These are phyloP conservation scores for Globisporangium nagaii DNA, from an alignment of 352 stramenopile genomes.

Conservation along the genomic window DNA sequence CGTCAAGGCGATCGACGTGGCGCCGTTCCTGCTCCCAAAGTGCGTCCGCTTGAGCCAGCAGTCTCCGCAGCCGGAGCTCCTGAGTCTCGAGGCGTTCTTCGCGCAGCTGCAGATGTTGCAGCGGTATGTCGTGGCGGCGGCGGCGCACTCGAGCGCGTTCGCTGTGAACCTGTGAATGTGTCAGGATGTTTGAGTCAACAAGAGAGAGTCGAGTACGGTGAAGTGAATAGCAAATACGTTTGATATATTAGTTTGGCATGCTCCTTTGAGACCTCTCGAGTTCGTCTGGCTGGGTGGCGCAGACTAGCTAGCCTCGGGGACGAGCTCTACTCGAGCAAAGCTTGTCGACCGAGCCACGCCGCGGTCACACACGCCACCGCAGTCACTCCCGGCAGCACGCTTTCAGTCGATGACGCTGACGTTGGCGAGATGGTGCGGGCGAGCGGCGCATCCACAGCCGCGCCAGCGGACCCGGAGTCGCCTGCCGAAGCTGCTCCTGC, in stretches of 20 bases:
- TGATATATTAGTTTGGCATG: neutral
- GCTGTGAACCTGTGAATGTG: constrained; percentile 21
- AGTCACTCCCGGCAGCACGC: neutral
- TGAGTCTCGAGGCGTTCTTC: constrained; percentile 55
- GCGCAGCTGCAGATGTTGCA: constrained; percentile 52
- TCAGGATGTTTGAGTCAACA: neutral
- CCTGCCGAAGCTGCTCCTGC: no score
- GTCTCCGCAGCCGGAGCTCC: neutral
- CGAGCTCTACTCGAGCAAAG: no score
- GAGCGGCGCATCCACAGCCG: neutral
- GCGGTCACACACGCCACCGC: neutral
- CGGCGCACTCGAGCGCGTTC: constrained; percentile 32
- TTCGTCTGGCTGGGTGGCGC: no score
- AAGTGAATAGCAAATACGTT: neutral
- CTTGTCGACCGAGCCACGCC: neutral
- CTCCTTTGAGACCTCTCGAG: neutral
- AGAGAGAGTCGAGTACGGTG: neutral
- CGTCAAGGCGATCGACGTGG: constrained; percentile 24
- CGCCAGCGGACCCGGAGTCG: neutral
- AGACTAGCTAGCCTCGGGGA: no score
- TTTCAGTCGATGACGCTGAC: neutral
- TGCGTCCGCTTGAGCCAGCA: constrained; percentile 20
- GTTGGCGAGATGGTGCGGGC: constrained; percentile 1
- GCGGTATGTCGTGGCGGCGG: constrained; percentile 30
- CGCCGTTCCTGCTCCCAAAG: constrained; percentile 37